Evolutionary conservation across 1,284 basidiomycete species (phyloP), one percentile per base, ranked within the genome.

Genomic region (Sanghuangporus weigelae): DNA sequence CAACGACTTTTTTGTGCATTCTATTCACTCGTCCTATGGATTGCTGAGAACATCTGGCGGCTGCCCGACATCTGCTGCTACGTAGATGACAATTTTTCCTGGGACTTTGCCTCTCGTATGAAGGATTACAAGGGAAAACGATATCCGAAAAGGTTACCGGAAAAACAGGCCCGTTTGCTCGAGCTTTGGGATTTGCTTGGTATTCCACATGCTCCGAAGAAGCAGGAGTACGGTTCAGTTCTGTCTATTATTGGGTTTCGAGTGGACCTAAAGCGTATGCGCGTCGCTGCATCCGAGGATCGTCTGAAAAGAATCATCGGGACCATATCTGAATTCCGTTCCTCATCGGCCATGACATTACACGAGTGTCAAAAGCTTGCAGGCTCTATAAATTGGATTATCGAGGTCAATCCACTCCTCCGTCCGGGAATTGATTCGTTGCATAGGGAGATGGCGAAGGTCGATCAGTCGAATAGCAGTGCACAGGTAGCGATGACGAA

Each of bases 161-260:
- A 39, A 0, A 69, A 73, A 3, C 80, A 81, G 63, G 68, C 66
- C 0, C 14, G 39, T 0, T 69, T 78, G 0, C 72, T 81, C 0
- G 4, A 59, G 1, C 70, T 81, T 0, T 80, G 77, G 76, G 78
- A 81, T 59, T 54, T 71, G 1, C 65, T 81, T 2, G 71, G 74
- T 0, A 72, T 80, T 1, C 78, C 77, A 0, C 78, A 81, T 60
- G 71, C 76, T 1, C 49, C 66, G 6, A 63, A 65, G 16, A 82
- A 81, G 63, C 81, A 81, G 54, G 2, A 76, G 0, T 74, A 42
- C 7, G 75, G 76, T 0, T 1, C 31, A 0, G 8, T 16, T 0
- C 68, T 81, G 1, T 70, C 69, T 0, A 74, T 80, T 64, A 78
- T 79, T 39, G 76, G 79, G 0, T 74, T 77, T 53, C 59, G 71